Base-by-base conservation (phyloP, 495 filamentous ascomycete species). In the Penicillium paradoxum region DNA sequence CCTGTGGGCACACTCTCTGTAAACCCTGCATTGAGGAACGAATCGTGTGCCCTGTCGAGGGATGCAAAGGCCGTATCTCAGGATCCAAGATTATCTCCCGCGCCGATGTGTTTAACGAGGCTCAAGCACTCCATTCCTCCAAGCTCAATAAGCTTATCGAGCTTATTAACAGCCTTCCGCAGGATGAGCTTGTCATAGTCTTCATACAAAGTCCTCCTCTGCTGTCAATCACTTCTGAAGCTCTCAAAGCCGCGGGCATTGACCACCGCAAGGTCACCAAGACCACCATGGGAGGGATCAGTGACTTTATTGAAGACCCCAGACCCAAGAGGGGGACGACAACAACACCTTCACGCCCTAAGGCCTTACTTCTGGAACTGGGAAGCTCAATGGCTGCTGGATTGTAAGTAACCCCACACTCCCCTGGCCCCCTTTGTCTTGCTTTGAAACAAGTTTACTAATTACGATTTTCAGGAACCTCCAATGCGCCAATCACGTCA, bases 401-500 rank as follows among this genome's bases (percentile, higher is more conserved):
- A 25, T 65, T 79, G 83, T 86, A 73, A 83, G 80, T 77, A 1
- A 21, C 5, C 18, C 40, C 14, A 11, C 17, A 29, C 10, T 4
- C 13, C 47, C 29, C 29, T 17, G 25, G 10, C 39, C n/a, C 9
- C 45, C 29, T 34, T 17, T 27, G 9, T 41, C 13, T 4, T 13
- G 45, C 14, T 11, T 18, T 29, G 58, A 37, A 13, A 29, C 10
- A 10, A 4, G 21, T 30, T 2, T 22, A 11, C 36, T 47, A 44
- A 49, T 18, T 24, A 21, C 30, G 17, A 38, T 46, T 18, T 43
- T 45, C 42, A 86, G 83, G 17, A 95, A 95, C 59, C 70, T 93
- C 2, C 83, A 84, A 42, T 77, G 79, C 34, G 87, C 88, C 0
- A 91, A 88, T 50, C 89, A 93, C 54, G 73, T 91, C 29, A 78